A percentile compares a stretch with the other conserved stretches of the same genome.
phyloP scores from a whole-genome alignment of 2,329 filamentous ascomycete species.

The Talaromyces islandicus region DNA sequence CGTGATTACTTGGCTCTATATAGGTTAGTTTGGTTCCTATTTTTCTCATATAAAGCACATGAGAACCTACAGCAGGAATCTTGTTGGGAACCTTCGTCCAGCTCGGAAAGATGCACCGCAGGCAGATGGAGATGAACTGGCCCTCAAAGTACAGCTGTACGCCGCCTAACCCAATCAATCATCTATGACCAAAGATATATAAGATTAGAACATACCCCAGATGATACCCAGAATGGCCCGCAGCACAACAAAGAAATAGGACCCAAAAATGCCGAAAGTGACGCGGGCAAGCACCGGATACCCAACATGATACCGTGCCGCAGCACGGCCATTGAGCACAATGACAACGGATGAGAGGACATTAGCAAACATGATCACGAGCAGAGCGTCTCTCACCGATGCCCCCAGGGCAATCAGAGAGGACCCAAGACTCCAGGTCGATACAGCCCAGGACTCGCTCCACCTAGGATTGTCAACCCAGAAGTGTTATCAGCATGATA shows the following conservation, averaged over 20 bases:
- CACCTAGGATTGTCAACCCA: slow-evolving; percentile 11
- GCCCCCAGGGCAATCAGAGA: slow-evolving; percentile 17
- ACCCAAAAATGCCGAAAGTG: slow-evolving; percentile 15
- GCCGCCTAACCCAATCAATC: slow-evolving; percentile 9
- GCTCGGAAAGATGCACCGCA: slow-evolving; percentile 20
- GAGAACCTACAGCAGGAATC: slow-evolving; percentile 15
- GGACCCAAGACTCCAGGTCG: slow-evolving; percentile 18
- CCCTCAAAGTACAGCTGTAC: slow-evolving; percentile 18
- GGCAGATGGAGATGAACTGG: slow-evolving; percentile 21
- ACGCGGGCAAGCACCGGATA: slow-evolving; percentile 15
- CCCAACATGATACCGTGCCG: slow-evolving; percentile 15
- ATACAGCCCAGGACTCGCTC: slow-evolving; percentile 19
- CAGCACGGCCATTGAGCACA: slow-evolving; percentile 15
- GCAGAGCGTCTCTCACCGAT: slow-evolving; percentile 15
- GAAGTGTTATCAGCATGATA: neutral
- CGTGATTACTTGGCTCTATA: slow-evolving; percentile 19
- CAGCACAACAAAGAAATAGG: slow-evolving; percentile 16
- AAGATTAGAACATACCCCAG: slow-evolving; percentile 12
- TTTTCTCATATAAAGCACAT: neutral
- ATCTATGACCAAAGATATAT: neutral
- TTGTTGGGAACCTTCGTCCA: slow-evolving; percentile 19
- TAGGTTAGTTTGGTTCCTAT: neutral
- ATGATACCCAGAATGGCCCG: slow-evolving; percentile 15
- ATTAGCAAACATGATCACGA: slow-evolving; percentile 18
- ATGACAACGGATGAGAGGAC: slow-evolving; percentile 16